Conservation (phyloP, 208 protist genomes). For the Wallacemonas collosoma region DNA sequence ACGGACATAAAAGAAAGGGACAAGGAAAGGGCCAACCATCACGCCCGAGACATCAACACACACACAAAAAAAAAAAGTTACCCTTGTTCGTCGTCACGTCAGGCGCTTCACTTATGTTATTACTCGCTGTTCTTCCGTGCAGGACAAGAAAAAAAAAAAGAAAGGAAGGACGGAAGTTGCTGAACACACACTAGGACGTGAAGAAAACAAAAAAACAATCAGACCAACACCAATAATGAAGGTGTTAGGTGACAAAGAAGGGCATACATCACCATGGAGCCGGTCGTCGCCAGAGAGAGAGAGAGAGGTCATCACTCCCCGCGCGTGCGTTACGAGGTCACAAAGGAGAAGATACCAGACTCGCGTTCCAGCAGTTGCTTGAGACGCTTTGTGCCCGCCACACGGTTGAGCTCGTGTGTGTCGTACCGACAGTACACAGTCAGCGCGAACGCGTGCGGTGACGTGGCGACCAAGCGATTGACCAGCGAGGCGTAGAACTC, state of each 20-base stretch:
- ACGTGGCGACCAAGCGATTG: conserved; percentile 73
- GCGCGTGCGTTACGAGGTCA: conserved; percentile 50
- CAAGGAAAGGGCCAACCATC: too few species aligned
- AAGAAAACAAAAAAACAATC: not conserved
- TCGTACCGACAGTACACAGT: conserved; percentile 94
- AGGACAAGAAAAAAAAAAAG: not conserved
- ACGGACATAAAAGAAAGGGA: too few species aligned
- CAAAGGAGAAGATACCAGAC: conserved; percentile 77
- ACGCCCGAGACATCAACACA: too few species aligned
- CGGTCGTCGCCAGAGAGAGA: too few species aligned
- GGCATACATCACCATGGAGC: too few species aligned
- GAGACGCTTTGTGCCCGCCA: conserved; percentile 88
- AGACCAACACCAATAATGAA: not conserved
- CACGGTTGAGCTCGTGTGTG: conserved; percentile 88
- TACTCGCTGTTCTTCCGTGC: too few species aligned
- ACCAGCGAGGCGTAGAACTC: conserved; percentile 94
- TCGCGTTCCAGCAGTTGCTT: conserved; percentile 77
- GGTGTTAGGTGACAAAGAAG: not conserved
- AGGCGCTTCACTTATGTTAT: too few species aligned
- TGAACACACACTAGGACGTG: not conserved
- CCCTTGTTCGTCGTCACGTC: too few species aligned
- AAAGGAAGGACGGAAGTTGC: not conserved
- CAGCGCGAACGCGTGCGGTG: conserved; percentile 79
- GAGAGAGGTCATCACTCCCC: too few species aligned
- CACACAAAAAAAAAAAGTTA: too few species aligned